Base-by-base conservation (phyloP, 2,329 filamentous ascomycete species). In the Diaporthe longicolla region DNA sequence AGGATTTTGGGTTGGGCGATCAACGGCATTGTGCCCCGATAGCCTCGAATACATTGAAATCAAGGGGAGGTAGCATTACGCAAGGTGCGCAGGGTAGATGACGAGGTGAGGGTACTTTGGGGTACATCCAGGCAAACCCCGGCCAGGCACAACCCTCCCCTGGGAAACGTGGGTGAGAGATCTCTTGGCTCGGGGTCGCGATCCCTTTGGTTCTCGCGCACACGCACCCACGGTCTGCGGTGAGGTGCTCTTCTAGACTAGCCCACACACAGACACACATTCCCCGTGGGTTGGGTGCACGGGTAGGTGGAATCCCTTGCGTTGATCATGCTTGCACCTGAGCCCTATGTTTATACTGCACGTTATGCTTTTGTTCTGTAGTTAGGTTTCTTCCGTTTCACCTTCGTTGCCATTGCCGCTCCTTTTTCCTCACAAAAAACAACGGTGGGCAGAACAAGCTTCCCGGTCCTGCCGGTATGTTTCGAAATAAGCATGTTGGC, bases 141-240 rank as follows among this genome's bases (percentile, higher is more conserved):
- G 61, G 61, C 43, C 58, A 43, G 15, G 19, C 13, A 24, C 6
- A 40, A 13, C 26, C 43, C 43, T 24, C 43, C 63, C 55, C 32
- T 66, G 45, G 63, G 48, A 68, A 68, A 68, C 63, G 63, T 54
- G 63, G 48, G 63, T 8, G 45, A 66, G 15, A 37, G 63, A 68
- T 68, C 45, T 68, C 63, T 68, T 68, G 63, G 63, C 48, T 24
- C 45, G 45, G 63, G 43, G 45, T 50, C 11, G 59, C 63, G 45
- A 52, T 52, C 63, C 63, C 63, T 66, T 66, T 66, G 61, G 61
- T 29, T 29, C 61, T n/a, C 43, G 61, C 61, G 29, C 43, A 48
- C 9, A 13, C 11, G 19, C 43, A 48, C 43, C n/a, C 59, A 32
- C 26, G 43, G 43, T 48, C 32, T 37, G 6, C 57, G 57, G 57